A percentile compares a stretch with the other conserved stretches of the same genome.
Conservation (phyloP, 768 basidiomycete species). For the Leccinum disarticulatum region DNA sequence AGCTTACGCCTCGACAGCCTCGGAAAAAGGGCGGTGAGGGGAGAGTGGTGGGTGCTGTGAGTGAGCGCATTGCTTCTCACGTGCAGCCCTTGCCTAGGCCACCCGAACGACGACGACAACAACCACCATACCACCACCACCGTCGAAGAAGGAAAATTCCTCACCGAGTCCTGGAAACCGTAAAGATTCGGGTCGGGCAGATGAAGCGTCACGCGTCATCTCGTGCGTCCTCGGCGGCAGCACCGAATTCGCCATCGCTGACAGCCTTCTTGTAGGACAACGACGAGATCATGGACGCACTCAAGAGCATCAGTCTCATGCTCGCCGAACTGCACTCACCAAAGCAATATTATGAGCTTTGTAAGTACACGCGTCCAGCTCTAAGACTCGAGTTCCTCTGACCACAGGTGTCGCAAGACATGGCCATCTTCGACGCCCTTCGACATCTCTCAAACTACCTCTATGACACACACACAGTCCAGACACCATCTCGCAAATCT, state of each 20-base stretch:
- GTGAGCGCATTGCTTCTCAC: no score
- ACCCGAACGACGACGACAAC: constrained; percentile 8
- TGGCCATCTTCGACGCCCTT: constrained; percentile 97
- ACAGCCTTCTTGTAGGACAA: constrained; percentile 55
- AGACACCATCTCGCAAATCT: no score
- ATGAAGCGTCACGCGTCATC: constrained; percentile 75
- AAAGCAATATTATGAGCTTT: constrained; percentile 98
- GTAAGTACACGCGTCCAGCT: constrained; percentile 40
- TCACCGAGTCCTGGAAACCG: constrained; percentile 84
- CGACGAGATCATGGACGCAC: constrained; percentile 97
- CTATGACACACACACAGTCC: constrained; percentile 45
- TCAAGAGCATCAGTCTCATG: constrained; percentile 81
- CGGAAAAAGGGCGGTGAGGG: no score
- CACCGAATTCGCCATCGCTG: not conserved
- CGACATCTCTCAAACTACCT: constrained; percentile 94
- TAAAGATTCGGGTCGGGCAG: constrained; percentile 89
- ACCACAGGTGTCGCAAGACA: constrained; percentile 55
- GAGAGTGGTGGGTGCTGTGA: not conserved
- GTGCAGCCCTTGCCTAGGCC: no score
- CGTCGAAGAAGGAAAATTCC: constrained; percentile 75
- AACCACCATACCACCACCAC: constrained; percentile 20
- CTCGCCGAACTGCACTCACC: constrained; percentile 82
- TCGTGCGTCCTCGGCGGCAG: constrained; percentile 49
- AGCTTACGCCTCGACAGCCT: no score
- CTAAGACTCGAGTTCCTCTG: not conserved